Conservation (phyloP, 495 filamentous ascomycete species). For the Penicillium ochrochloron region DNA sequence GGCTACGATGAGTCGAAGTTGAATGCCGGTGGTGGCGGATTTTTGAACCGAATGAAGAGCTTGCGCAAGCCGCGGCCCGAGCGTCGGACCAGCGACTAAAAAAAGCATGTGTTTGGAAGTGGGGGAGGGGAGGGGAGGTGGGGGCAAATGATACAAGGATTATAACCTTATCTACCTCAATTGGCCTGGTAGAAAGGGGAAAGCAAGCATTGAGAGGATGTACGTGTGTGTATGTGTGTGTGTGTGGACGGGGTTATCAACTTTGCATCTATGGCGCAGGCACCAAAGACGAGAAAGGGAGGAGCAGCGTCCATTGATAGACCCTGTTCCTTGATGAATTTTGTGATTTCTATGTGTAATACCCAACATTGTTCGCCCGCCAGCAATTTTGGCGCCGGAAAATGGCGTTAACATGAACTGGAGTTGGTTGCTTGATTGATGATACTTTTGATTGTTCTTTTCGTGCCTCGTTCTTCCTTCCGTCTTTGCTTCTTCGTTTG, state of each 20-base stretch:
- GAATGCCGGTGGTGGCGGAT: conserved; percentile 61
- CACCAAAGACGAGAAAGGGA: not conserved
- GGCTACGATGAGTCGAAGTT: conserved; percentile 46
- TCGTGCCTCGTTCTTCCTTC: conserved; percentile 14
- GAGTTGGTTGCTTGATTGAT: conserved; percentile 24
- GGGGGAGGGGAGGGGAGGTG: not conserved
- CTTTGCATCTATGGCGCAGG: conserved; percentile 12
- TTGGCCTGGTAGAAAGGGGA: not conserved
- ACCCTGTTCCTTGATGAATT: conserved; percentile 26
- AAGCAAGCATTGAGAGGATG: not conserved
- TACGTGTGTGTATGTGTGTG: not conserved
- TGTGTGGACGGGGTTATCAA: conserved; percentile 4
- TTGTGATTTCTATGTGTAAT: conserved; percentile 28
- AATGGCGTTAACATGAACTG: conserved; percentile 32
- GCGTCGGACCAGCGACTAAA: conserved; percentile 44
- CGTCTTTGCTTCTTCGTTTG: not conserved
- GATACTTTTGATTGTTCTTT: conserved; percentile 7
- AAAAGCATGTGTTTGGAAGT: conserved; percentile 12
- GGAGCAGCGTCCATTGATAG: conserved; percentile 8
- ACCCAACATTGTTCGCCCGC: conserved; percentile 33
- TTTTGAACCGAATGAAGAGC: conserved; percentile 87
- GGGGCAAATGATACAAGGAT: not conserved
- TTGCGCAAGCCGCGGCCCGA: conserved; percentile 65
- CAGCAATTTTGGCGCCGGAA: conserved; percentile 25
- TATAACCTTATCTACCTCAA: not conserved